Conservation (phyloP, 768 basidiomycete species). For the Tricholoma saponaceum region DNA sequence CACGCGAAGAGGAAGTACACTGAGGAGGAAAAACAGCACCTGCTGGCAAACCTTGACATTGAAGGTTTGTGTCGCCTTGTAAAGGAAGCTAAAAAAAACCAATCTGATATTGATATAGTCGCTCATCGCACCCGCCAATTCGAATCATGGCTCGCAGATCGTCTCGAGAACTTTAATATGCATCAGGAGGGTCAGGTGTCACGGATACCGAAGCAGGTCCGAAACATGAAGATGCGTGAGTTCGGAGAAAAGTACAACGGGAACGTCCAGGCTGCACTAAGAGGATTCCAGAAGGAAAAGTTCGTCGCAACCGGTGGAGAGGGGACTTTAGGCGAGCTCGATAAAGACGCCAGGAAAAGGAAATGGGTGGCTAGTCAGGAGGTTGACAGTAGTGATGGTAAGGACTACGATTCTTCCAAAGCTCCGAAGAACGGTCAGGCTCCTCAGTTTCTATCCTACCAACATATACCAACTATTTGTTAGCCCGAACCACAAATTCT, state of each 20-base stretch:
- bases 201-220: constrained; percentile 72
- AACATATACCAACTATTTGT: neutral
- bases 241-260: constrained; percentile 78
- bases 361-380: constrained; percentile 74
- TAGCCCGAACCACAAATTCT: constrained; percentile 34
- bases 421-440: constrained; percentile 57
- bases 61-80: constrained; percentile 48
- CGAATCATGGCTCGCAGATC: constrained; percentile 69
- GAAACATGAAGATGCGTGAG: constrained; percentile 68
- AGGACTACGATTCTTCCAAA: constrained; percentile 29
- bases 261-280: constrained; percentile 65
- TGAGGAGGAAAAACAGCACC: constrained; percentile 69
- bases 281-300: constrained; percentile 63
- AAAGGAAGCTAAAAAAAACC: constrained; percentile 1
- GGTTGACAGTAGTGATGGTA: constrained; percentile 35
- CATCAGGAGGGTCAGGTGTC: constrained; percentile 74
- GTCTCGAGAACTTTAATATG: constrained; percentile 68
- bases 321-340: constrained; percentile 51
- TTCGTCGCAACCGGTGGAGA: constrained; percentile 48
- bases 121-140: constrained; percentile 72
- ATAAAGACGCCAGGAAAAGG: constrained; percentile 66
- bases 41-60: constrained; percentile 74
- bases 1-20: constrained; percentile 36
- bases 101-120: constrained; percentile 36
- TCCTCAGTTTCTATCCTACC: neutral